Conservation (phyloP, 2,329 filamentous ascomycete species). For the Pseudogymnoascus sp. region DNA sequence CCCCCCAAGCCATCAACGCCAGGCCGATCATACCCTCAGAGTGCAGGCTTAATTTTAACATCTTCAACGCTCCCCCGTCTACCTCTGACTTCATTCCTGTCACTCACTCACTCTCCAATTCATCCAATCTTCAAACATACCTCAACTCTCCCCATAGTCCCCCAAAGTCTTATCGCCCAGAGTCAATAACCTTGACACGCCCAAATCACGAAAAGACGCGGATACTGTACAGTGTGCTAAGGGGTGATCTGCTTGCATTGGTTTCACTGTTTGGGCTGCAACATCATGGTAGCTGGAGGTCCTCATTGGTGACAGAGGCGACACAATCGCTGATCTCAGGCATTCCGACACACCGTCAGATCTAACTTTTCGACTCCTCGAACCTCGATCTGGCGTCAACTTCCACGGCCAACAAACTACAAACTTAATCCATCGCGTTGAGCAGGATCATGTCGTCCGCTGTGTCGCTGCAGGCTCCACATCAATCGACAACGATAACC, state of each 20-base stretch:
- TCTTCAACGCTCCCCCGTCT: slow-evolving; percentile 1
- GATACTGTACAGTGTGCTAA: background rate
- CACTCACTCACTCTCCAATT: background rate
- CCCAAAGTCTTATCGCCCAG: background rate
- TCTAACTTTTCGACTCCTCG: background rate
- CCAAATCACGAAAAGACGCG: background rate
- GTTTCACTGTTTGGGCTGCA: slow-evolving; percentile 7
- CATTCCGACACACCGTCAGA: background rate
- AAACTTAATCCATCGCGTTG: background rate
- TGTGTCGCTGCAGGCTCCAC: slow-evolving; percentile 51
- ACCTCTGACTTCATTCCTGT: slow-evolving; percentile 3
- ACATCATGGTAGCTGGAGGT: slow-evolving; percentile 37
- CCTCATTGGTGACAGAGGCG: slow-evolving; percentile 31
- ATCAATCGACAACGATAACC: slow-evolving; percentile 40
- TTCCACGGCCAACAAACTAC: background rate
- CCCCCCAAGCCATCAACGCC: slow-evolving; percentile 1
- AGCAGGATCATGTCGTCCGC: slow-evolving; percentile 51
- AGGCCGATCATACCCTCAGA: slow-evolving; percentile 3
- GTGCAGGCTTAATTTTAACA: slow-evolving; percentile 1
- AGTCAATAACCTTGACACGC: background rate
- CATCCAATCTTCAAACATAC: background rate
- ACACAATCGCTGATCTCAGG: slow-evolving; percentile 18
- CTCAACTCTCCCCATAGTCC: background rate
- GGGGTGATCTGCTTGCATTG: background rate
- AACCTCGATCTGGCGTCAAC: background rate